Evolutionary conservation across 2,329 filamentous ascomycete species (phyloP).

Genomic region (Colletotrichum chlorophyti): DNA sequence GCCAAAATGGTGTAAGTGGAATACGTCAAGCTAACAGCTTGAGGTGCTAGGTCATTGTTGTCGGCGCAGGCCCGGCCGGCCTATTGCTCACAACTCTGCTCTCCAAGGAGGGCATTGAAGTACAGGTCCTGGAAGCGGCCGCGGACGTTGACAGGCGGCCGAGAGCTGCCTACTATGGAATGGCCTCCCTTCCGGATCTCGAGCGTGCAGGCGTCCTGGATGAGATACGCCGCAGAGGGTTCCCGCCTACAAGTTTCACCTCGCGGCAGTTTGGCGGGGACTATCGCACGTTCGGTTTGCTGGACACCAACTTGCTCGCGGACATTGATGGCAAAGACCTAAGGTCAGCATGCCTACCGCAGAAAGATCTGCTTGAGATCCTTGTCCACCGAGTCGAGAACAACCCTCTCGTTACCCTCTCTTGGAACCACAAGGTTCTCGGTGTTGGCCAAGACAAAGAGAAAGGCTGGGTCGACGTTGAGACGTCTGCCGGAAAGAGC

Average conservation of each 20-base stretch:
- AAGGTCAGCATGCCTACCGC: not conserved
- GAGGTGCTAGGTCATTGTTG: constrained; percentile 31
- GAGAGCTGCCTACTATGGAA: constrained; percentile 41
- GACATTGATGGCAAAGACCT: not conserved
- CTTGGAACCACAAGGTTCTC: not conserved
- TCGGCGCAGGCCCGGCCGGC: constrained; percentile 33
- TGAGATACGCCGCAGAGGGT: constrained; percentile 28
- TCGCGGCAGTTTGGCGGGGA: not conserved
- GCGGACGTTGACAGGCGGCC: constrained; percentile 36
- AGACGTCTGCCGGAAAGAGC: not conserved
- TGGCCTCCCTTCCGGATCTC: constrained; percentile 63
- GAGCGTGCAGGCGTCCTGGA: constrained; percentile 50
- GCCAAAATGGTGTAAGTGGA: not conserved
- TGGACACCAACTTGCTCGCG: not conserved
- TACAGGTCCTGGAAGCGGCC: constrained; percentile 37
- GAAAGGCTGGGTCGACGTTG: not conserved
- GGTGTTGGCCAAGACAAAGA: not conserved
- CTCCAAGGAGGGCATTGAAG: constrained; percentile 32
- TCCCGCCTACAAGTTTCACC: not conserved
- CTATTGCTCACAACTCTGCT: constrained; percentile 33
- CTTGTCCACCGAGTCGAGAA: not conserved
- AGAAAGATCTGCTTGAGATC: not conserved
- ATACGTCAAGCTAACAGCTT: not conserved
- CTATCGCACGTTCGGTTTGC: not conserved
- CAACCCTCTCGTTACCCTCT: not conserved